Percentiles rank a stretch among this genome's conserved stretches.
Conservation (phyloP, 495 filamentous ascomycete genomes). For the Trichocladium uniseriatum region DNA sequence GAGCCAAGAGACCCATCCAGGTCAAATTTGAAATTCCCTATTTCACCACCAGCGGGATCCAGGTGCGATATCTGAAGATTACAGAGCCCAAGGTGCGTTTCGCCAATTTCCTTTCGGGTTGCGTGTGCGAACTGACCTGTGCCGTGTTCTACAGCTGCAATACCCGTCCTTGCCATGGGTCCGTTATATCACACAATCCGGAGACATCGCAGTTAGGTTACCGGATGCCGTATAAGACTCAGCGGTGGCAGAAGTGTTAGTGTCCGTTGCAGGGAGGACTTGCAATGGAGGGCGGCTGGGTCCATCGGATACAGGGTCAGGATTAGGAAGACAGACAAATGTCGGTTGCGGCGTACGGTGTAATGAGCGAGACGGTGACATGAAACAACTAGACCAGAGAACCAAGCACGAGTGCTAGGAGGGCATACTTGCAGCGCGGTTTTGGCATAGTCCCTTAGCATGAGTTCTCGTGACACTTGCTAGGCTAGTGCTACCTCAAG, state of each 20-base stretch:
- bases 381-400: not conserved
- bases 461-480: no score
- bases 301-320: not conserved
- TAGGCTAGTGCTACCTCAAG: no score
- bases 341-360: conserved; percentile 1
- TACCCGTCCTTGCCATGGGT: conserved; percentile 99
- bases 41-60: conserved; percentile 97
- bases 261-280: not conserved
- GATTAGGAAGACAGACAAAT: not conserved
- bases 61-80: conserved; percentile 97
- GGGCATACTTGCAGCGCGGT: not conserved
- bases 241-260: not conserved
- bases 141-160: conserved; percentile 57
- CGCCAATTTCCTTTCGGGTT: not conserved
- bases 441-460: not conserved
- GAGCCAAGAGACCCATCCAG: conserved; percentile 85
- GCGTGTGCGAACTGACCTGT: conserved; percentile 17
- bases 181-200: conserved; percentile 93
- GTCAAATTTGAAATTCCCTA: conserved; percentile 99
- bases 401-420: not conserved
- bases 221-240: conserved; percentile 65
- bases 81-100: conserved; percentile 91
- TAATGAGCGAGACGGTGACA: not conserved
- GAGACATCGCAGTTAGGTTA: conserved; percentile 87
- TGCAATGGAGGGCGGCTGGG: not conserved